Base-by-base conservation (phyloP, 192 early-diverging fungal genomes). In the Coemansia sp. region DNA sequence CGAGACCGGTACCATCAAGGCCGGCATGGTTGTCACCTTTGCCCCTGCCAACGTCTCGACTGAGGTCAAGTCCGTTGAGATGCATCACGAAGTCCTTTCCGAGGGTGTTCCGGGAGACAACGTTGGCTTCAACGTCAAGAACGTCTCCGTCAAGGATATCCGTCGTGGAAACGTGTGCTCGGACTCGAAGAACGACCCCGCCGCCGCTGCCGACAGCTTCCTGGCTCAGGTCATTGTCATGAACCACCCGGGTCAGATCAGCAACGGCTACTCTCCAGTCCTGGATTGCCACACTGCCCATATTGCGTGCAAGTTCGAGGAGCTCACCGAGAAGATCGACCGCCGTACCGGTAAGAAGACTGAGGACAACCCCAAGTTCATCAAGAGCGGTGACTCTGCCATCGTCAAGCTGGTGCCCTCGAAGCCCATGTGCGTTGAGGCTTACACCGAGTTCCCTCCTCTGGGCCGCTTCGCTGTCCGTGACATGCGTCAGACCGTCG, bases 51-150 rank as follows among this genome's bases (percentile, higher is more conserved):
- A 85, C 84, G 87, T 93, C 69, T 83, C 90, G 78, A 93, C 94
- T 86, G 92, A 95, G 82, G 94, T 95, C 84, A 93, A 93, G 87
- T 95, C 94, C 79, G 93, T 98, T 66, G 93, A 96, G 84, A 98
- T 96, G 94, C 95, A 98, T 87, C 94, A 96, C 89, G 91, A 98
- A 83, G 80, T 87, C 69, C 86, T 96, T 70, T 72, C 73, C 62
- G 87, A 96, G 85, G 81, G 91, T 61, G 81, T 90, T 59, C 92
- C 95, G 66, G 95, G 95, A 68, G 95, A 97, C 90, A 94, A 96
- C 89, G 93, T 97, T 75, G 95, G 94, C 77, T 94, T 97, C 90
- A 96, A 96, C 91, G 89, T 96, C 87, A 97, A 94, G 93, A 94
- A 93, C 90, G 92, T 95, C 51, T 93, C 93, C 63, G 92, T 93